phyloP scores from a whole-genome alignment of 2,329 filamentous ascomycete species.

The Diaporthe australafricana region DNA sequence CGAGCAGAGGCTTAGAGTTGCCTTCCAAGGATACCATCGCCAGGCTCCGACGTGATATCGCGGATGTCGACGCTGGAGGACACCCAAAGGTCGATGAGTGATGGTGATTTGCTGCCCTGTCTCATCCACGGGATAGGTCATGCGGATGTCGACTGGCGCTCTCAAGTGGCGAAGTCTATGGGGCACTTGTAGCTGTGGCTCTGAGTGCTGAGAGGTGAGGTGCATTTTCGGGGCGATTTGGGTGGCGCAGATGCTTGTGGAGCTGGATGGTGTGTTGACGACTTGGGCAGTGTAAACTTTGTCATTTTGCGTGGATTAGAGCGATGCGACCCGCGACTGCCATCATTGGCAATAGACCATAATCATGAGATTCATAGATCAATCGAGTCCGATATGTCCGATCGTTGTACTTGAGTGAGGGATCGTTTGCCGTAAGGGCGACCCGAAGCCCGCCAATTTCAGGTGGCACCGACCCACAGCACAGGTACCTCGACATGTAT shows the following conservation, averaged over 20 bases:
- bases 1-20: conserved; percentile 15
- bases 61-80: neutral
- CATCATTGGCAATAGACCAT: neutral
- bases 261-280: neutral
- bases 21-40: conserved; percentile 1
- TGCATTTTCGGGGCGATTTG: too few relatives aligned
- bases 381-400: too few relatives aligned
- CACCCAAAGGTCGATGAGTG: neutral
- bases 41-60: conserved; percentile 20
- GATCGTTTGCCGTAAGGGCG: too few relatives aligned
- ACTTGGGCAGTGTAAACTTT: neutral
- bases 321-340: neutral
- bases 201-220: neutral
- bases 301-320: neutral
- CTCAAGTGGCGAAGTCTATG: neutral
- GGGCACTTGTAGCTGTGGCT: neutral
- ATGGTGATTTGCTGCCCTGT: neutral
- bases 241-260: neutral
- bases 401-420: neutral
- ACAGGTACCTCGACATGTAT: too few relatives aligned
- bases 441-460: neutral
- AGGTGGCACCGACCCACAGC: neutral
- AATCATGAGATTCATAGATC: neutral
- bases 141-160: neutral
- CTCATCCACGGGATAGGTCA: too few relatives aligned